phyloP scores from a whole-genome alignment of 1,284 basidiomycete species.

The Ceratobasidium sp. region DNA sequence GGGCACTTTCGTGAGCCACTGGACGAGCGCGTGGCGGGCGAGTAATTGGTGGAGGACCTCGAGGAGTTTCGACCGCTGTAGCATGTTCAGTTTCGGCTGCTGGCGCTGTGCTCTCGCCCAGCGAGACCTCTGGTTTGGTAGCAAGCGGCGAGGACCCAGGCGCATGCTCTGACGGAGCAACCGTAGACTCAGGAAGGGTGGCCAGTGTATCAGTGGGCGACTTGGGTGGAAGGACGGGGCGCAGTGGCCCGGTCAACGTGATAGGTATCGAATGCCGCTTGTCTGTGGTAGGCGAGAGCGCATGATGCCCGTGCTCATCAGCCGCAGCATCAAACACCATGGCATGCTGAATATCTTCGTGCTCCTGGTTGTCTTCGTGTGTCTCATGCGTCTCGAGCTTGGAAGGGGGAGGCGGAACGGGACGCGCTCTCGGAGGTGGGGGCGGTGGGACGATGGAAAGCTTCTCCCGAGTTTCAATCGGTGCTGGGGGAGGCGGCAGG shows the following conservation, averaged over 20 bases:
- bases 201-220: conserved; percentile 12
- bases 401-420: conserved; percentile 10
- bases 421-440: conserved; percentile 35
- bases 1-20: neutral
- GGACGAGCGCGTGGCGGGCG: conserved; percentile 12
- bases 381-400: neutral
- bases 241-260: neutral
- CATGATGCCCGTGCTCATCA: conserved; percentile 26
- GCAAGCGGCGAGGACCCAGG: conserved; percentile 43
- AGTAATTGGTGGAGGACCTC: conserved; percentile 4
- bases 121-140: too few relatives aligned
- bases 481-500: conserved; percentile 18
- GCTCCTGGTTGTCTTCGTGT: neutral
- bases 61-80: conserved; percentile 8
- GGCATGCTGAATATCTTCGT: conserved; percentile 27
- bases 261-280: conserved; percentile 25
- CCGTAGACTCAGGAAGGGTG: neutral
- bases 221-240: neutral
- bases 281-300: conserved; percentile 10
- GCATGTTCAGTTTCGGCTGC: neutral
- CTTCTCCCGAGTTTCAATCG: conserved; percentile 7
- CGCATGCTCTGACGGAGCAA: conserved; percentile 41
- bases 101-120: neutral
- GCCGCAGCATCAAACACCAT: conserved; percentile 29
- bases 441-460: conserved; percentile 20